Conservation (phyloP, 2,329 filamentous ascomycete species). For the Diaporthe vexans region DNA sequence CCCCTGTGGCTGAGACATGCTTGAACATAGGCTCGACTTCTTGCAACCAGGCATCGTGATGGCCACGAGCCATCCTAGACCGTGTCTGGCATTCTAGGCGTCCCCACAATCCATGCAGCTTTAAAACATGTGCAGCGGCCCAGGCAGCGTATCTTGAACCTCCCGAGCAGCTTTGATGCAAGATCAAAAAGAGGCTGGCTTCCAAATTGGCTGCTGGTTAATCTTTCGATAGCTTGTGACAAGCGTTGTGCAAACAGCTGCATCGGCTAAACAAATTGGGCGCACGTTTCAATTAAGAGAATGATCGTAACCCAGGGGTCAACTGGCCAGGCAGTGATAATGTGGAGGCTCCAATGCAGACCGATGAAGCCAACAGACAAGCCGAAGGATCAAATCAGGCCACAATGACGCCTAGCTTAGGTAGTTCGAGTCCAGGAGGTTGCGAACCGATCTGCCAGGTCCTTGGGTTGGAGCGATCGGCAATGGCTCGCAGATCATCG, state of each 20-base stretch:
- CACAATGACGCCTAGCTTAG: conserved; percentile 28
- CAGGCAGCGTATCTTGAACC: background rate
- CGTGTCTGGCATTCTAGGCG: conserved; percentile 25
- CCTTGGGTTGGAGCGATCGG: conserved; percentile 36
- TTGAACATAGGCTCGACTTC: conserved; percentile 25
- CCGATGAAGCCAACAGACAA: conserved; percentile 28
- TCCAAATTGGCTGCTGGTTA: background rate
- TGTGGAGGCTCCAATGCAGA: conserved; percentile 17
- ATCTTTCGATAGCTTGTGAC: background rate
- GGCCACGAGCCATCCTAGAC: conserved; percentile 20
- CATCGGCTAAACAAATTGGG: background rate
- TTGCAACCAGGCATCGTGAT: background rate
- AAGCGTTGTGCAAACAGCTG: background rate
- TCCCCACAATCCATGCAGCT: conserved; percentile 20
- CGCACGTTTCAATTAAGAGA: background rate
- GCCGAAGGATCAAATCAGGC: conserved; percentile 33
- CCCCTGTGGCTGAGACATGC: conserved; percentile 41
- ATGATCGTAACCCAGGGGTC: background rate
- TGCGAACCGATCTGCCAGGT: conserved; percentile 32
- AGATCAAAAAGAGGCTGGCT: background rate
- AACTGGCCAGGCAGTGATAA: background rate
- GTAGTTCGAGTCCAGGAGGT: conserved; percentile 2
- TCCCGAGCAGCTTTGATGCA: background rate
- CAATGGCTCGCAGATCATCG: conserved; percentile 34
- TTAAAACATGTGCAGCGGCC: conserved; percentile 1